phyloP scores from a whole-genome alignment of 129 eudicot genomes.

The Tagetes patula region DNA sequence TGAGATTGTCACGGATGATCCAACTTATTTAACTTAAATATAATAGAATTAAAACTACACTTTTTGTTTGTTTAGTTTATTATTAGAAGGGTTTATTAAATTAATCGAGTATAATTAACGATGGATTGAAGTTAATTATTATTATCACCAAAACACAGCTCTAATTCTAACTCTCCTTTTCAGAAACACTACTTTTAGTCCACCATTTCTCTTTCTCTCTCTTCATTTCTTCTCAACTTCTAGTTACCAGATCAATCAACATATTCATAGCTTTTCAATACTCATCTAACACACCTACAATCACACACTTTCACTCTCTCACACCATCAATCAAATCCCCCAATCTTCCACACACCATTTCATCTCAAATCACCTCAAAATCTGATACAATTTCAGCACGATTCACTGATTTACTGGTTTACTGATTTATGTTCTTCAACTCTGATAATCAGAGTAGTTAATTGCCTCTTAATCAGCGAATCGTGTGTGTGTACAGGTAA shows the following conservation, averaged over 20 bases:
- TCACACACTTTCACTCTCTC: slow-evolving; percentile 10
- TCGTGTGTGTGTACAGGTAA: slow-evolving; percentile 4
- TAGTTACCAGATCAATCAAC: slow-evolving; percentile 37
- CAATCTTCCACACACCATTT: neutral
- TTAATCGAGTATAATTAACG: neutral
- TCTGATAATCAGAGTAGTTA: neutral
- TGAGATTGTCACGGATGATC: no score
- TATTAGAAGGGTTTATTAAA: neutral
- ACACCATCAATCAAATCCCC: neutral
- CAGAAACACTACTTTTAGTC: slow-evolving; percentile 24
- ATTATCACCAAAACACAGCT: neutral
- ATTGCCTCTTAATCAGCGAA: neutral
- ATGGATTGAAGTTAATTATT: slow-evolving; percentile 1
- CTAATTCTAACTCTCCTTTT: neutral
- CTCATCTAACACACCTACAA: slow-evolving; percentile 15
- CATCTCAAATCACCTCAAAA: neutral
- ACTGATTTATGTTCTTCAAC: neutral
- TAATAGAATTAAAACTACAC: neutral
- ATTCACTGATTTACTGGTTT: neutral
- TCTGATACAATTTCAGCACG: slow-evolving; percentile 5
- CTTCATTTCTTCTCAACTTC: slow-evolving; percentile 21
- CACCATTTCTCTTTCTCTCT: slow-evolving; percentile 22
- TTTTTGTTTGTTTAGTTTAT: neutral
- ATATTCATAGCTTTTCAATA: slow-evolving; percentile 27
- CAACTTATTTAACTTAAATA: no score